Conservation (phyloP, 139 green algal genomes). For the Picochlorum sp. region DNA sequence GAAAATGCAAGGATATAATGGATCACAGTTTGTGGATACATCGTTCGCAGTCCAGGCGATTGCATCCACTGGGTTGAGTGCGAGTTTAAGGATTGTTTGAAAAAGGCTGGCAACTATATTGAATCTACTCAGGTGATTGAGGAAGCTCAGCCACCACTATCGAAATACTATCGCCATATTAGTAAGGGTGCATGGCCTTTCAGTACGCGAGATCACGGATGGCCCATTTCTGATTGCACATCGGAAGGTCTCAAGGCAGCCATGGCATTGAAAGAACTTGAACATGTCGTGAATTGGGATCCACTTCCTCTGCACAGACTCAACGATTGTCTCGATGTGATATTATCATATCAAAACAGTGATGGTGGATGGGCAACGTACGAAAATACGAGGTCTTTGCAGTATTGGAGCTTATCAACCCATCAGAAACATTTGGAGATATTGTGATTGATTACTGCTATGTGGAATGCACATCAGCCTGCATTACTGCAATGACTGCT, state of each 20-base stretch:
- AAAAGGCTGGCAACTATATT: conserved; percentile 69
- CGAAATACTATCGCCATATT: conserved; percentile 87
- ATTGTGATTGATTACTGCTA: conserved; percentile 99
- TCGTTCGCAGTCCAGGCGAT: conserved; percentile 88
- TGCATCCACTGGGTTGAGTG: conserved; percentile 29
- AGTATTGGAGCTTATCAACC: conserved; percentile 78
- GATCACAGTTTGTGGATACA: conserved; percentile 93
- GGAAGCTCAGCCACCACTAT: conserved; percentile 55
- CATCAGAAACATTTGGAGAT: conserved; percentile 97
- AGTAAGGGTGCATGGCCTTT: conserved; percentile 97
- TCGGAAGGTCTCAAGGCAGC: conserved; percentile 62
- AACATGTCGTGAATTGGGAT: conserved; percentile 32
- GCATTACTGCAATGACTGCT: conserved; percentile 75
- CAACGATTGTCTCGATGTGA: conserved; percentile 70
- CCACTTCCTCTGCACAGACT: conserved; percentile 60
- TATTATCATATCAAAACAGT: conserved; percentile 80
- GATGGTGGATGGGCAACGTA: conserved; percentile 96
- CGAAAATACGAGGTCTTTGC: conserved; percentile 88
- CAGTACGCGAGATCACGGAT: conserved; percentile 89
- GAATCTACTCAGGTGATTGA: conserved; percentile 64
- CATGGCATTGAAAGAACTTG: conserved; percentile 50
- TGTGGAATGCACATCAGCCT: conserved; percentile 92
- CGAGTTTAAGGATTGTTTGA: conserved; percentile 43
- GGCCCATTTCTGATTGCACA: conserved; percentile 94
- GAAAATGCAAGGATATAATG: conserved; percentile 98